Conservation (phyloP, 2,329 filamentous ascomycete species). For the Basipetospora chlamydospora region DNA sequence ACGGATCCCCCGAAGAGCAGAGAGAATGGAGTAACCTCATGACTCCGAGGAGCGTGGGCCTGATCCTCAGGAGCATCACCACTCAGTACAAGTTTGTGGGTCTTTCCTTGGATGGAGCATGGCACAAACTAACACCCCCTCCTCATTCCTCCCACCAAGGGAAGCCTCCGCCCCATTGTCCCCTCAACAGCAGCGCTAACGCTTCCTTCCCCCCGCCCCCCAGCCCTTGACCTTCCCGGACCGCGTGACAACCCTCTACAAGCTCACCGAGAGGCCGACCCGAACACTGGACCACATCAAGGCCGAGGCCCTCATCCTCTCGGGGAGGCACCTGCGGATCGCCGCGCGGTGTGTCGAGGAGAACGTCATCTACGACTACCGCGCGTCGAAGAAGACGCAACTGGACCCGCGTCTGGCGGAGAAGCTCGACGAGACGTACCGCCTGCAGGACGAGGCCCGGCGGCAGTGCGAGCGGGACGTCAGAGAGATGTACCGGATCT, state of each 20-base stretch:
- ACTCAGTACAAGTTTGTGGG: conserved; percentile 79
- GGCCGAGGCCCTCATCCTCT: conserved; percentile 52
- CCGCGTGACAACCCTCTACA: conserved; percentile 70
- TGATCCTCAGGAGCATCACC: conserved; percentile 68
- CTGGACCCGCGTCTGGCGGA: conserved; percentile 26
- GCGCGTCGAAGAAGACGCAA: conserved; percentile 18
- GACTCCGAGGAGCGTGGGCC: conserved; percentile 48
- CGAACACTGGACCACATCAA: conserved; percentile 33
- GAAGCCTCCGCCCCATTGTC: background rate
- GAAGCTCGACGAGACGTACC: conserved; percentile 20
- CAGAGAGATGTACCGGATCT: conserved; percentile 5
- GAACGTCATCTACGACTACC: conserved; percentile 59
- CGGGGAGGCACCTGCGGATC: conserved; percentile 56
- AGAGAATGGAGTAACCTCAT: conserved; percentile 55
- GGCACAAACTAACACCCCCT: too few relatives aligned
- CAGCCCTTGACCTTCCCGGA: conserved; percentile 78
- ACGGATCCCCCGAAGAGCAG: conserved; percentile 45
- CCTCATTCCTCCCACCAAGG: too few relatives aligned
- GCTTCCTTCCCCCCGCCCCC: background rate
- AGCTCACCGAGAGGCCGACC: conserved; percentile 41
- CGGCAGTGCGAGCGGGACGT: conserved; percentile 10
- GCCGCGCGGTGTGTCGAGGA: conserved; percentile 68
- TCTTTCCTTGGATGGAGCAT: too few relatives aligned
- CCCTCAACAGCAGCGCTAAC: background rate
- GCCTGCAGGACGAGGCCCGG: conserved; percentile 16